These are phyloP conservation scores for Warburgia ugandensis DNA, from an alignment of 164 flowering plant species.

Conservation along the genomic window DNA sequence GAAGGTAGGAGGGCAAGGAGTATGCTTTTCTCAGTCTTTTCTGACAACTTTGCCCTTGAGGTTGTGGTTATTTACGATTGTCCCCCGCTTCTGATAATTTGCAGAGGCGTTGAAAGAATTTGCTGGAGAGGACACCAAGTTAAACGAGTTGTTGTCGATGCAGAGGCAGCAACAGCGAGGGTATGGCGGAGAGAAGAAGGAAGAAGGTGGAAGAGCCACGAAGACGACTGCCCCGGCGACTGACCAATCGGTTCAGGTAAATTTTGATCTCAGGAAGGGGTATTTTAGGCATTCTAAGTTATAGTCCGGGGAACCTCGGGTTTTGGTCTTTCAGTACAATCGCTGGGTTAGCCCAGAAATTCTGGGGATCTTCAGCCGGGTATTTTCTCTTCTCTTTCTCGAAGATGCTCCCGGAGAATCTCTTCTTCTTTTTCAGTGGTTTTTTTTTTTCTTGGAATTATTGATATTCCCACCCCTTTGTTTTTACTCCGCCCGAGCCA, in stretches of 20 bases:
- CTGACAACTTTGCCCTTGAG: not conserved
- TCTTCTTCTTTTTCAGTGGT: not conserved
- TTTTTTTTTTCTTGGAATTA: not conserved
- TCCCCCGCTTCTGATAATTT: not conserved
- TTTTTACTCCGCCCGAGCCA: too few relatives aligned
- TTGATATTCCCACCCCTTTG: not conserved
- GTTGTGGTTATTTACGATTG: not conserved
- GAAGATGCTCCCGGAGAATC: not conserved
- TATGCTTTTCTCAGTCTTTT: not conserved
- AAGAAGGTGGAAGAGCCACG: slow-evolving; percentile 4
- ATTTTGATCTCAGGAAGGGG: not conserved
- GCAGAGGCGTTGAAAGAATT: slow-evolving; percentile 78
- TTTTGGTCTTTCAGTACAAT: not conserved
- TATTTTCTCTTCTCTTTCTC: not conserved
- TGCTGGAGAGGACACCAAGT: slow-evolving; percentile 50
- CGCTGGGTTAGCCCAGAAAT: not conserved
- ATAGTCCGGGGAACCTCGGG: not conserved
- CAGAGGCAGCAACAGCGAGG: slow-evolving; percentile 30
- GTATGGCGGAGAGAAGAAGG: slow-evolving; percentile 16
- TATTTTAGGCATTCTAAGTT: not conserved
- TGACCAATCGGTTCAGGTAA: slow-evolving; percentile 9
- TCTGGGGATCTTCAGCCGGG: not conserved
- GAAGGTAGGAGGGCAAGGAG: slow-evolving; percentile 54
- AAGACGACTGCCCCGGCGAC: slow-evolving; percentile 7
- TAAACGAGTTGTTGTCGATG: slow-evolving; percentile 35